phyloP scores from a whole-genome alignment of 129 eudicot genomes.

The Escallonia rubra region DNA sequence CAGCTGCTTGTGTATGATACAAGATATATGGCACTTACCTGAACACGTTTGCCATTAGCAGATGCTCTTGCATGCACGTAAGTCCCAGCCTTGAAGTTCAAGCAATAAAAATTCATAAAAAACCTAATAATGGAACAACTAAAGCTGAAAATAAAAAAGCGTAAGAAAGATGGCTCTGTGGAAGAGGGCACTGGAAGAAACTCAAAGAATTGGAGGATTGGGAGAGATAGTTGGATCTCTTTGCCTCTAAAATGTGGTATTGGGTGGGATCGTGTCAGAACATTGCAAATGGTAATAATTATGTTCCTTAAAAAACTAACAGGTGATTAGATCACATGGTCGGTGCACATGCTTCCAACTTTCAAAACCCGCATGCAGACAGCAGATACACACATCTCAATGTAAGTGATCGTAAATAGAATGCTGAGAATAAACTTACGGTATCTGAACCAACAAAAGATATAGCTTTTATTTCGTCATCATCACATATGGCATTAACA shows the following conservation, averaged over 20 bases:
- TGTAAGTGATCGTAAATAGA: not conserved
- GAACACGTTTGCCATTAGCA: conserved; percentile 88
- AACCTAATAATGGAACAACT: not conserved
- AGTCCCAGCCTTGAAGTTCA: conserved; percentile 60
- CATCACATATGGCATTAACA: conserved; percentile 92
- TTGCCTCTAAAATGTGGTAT: not conserved
- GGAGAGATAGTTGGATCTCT: not conserved
- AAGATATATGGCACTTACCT: conserved; percentile 39
- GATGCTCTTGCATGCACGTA: conserved; percentile 78
- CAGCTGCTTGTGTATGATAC: not conserved
- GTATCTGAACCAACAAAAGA: conserved; percentile 92
- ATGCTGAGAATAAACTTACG: conserved; percentile 40
- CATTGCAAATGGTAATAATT: not conserved
- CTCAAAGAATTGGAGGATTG: not conserved
- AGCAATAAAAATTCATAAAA: conserved; percentile 1
- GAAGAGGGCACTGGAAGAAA: not conserved
- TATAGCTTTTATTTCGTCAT: conserved; percentile 81
- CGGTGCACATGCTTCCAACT: too few species aligned
- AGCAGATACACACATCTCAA: too few species aligned
- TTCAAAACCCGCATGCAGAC: too few species aligned
- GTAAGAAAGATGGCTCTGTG: too few species aligned
- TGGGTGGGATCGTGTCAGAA: not conserved
- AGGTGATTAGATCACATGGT: too few species aligned
- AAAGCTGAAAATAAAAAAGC: not conserved
- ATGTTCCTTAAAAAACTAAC: too few species aligned